A percentile compares a stretch with the other conserved stretches of the same genome.
Conservation (phyloP, 2,329 filamentous ascomycete species). For the Aspergillus bombycis region DNA sequence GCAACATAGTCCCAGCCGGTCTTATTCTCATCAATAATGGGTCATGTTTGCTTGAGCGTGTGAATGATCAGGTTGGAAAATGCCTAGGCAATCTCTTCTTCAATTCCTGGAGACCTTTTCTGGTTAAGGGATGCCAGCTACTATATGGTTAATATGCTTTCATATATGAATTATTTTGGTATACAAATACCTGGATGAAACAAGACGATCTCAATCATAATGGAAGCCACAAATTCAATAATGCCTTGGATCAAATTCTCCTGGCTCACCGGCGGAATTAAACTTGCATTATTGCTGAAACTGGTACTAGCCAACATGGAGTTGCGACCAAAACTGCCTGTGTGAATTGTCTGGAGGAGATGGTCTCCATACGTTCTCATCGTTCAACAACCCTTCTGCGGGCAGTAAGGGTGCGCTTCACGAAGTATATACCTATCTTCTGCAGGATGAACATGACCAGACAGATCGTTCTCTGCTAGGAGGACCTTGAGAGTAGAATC, state of each 20-base stretch:
- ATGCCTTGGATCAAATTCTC: conserved; percentile 84
- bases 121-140: too few relatives aligned
- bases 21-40: too few relatives aligned
- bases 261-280: conserved; percentile 83
- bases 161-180: too few relatives aligned
- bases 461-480: conserved; percentile 51
- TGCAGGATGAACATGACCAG: conserved; percentile 88
- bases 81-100: too few relatives aligned
- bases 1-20: not conserved
- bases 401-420: conserved; percentile 92
- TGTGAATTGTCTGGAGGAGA: conserved; percentile 61
- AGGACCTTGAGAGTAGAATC: not conserved
- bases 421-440: conserved; percentile 88
- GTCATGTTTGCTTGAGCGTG: too few relatives aligned
- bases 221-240: conserved; percentile 97
- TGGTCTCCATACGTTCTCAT: conserved; percentile 73
- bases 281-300: conserved; percentile 42
- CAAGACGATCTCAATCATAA: conserved; percentile 94
- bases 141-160: too few relatives aligned
- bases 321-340: not conserved
- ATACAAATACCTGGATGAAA: conserved; percentile 92
- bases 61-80: not conserved
- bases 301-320: not conserved
- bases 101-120: too few relatives aligned
- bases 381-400: conserved; percentile 82